Percentiles rank a stretch among this genome's conserved stretches.
These are phyloP conservation scores for Penicillium sp. DNA, from an alignment of 2,329 filamentous ascomycete genomes.

Conservation along the genomic window DNA sequence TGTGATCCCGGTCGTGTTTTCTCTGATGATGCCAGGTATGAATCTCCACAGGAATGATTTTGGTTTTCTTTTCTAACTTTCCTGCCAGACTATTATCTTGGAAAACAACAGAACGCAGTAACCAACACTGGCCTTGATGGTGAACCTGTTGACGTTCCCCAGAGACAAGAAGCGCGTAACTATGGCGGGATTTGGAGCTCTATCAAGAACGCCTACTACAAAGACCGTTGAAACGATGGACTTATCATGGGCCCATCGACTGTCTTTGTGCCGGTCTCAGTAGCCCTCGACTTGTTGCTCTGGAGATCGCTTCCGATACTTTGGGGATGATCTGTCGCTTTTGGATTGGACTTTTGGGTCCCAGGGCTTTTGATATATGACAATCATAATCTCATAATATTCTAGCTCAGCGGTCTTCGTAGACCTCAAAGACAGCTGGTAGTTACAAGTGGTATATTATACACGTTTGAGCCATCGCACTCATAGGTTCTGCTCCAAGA, in stretches of 20 bases:
- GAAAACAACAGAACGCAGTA: conserved; percentile 28
- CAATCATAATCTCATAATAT: too few relatives aligned
- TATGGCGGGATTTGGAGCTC: not conserved
- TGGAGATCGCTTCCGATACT: too few relatives aligned
- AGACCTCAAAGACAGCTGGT: too few relatives aligned
- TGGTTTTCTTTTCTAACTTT: conserved; percentile 21
- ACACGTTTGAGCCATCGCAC: too few relatives aligned
- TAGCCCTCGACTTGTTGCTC: too few relatives aligned
- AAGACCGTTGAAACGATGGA: not conserved
- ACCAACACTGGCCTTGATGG: conserved; percentile 27
- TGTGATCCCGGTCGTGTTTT: conserved; percentile 35
- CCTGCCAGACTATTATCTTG: conserved; percentile 43
- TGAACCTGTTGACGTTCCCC: conserved; percentile 13
- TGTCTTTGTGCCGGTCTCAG: too few relatives aligned
- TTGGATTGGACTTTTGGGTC: too few relatives aligned
- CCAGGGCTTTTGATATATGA: too few relatives aligned
- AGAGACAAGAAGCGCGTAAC: not conserved
- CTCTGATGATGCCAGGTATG: conserved; percentile 20
- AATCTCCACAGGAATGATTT: not conserved
- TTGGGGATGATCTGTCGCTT: too few relatives aligned
- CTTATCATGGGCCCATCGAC: too few relatives aligned
- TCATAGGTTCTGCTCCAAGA: conserved; percentile 39
- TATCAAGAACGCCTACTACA: not conserved
- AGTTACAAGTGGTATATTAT: too few relatives aligned
- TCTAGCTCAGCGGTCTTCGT: too few relatives aligned